phyloP scores from a whole-genome alignment of 2,329 filamentous ascomycete species.

The Aspergillus oerlinghausenensis region DNA sequence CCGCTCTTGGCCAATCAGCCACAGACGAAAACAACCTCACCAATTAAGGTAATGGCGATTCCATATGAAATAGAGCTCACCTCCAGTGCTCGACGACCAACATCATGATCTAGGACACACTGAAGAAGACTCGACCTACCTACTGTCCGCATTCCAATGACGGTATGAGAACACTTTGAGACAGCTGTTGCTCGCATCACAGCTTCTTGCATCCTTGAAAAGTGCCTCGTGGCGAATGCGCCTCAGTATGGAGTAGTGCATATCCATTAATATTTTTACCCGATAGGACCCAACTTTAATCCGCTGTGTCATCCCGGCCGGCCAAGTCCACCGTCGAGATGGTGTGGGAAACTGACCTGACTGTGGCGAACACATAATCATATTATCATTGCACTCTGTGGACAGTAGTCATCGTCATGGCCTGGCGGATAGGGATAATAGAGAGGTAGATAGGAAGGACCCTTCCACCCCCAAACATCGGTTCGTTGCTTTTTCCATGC shows the following conservation, averaged over 20 bases:
- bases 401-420: not conserved
- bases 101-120: not conserved
- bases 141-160: not conserved
- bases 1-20: not conserved
- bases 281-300: not conserved
- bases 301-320: not conserved
- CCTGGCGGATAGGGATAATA: not conserved
- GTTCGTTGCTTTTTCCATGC: not conserved
- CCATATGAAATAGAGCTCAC: not conserved
- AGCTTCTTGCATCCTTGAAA: not conserved
- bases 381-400: not conserved
- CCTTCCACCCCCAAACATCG: not conserved
- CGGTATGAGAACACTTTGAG: not conserved
- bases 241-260: not conserved
- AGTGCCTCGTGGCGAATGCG: not conserved
- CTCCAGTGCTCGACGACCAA: not conserved
- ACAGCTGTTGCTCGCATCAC: not conserved
- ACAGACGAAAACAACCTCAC: not conserved
- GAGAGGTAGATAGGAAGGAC: not conserved
- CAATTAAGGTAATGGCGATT: not conserved
- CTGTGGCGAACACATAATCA: slow-evolving; percentile 5
- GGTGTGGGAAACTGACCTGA: not conserved
- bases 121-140: not conserved
- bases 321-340: not conserved
- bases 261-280: not conserved